Percentiles rank a stretch among this genome's conserved stretches.
Evolutionary conservation across 2,329 filamentous ascomycete species (phyloP).

Genomic region (Juglanconis juglandina): DNA sequence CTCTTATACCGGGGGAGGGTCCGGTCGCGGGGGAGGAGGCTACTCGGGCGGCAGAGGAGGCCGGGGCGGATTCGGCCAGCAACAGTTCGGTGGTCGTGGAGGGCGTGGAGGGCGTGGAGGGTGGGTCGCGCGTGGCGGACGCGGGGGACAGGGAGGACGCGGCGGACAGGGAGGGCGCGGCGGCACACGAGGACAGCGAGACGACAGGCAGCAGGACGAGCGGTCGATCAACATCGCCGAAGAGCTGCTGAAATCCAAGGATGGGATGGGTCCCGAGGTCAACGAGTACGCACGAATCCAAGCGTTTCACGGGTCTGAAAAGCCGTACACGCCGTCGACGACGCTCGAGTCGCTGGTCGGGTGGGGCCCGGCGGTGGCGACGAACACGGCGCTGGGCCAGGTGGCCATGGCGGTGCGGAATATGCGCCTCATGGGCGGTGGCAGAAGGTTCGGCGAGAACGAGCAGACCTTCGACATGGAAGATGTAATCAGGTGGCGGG

Average conservation of each 20-base stretch:
- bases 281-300: constrained; percentile 26
- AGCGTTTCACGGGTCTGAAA: constrained; percentile 23
- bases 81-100: neutral
- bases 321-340: constrained; percentile 31
- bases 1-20: too few relatives aligned
- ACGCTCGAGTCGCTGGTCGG: constrained; percentile 32
- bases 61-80: neutral
- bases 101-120: neutral
- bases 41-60: too few relatives aligned
- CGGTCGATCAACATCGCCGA: neutral
- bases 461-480: constrained; percentile 20
- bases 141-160: neutral
- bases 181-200: neutral
- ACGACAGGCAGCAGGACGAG: constrained; percentile 6
- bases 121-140: neutral
- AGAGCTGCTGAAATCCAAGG: neutral
- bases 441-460: constrained; percentile 28
- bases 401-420: constrained; percentile 33
- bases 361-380: constrained; percentile 37
- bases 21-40: too few relatives aligned
- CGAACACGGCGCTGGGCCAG: constrained; percentile 27
- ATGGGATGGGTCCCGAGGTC: constrained; percentile 22
- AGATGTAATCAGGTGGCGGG: constrained; percentile 24
- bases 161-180: neutral
- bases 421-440: constrained; percentile 39